phyloP scores from a whole-genome alignment of 1,284 basidiomycete species.

The Marasmius oreades region DNA sequence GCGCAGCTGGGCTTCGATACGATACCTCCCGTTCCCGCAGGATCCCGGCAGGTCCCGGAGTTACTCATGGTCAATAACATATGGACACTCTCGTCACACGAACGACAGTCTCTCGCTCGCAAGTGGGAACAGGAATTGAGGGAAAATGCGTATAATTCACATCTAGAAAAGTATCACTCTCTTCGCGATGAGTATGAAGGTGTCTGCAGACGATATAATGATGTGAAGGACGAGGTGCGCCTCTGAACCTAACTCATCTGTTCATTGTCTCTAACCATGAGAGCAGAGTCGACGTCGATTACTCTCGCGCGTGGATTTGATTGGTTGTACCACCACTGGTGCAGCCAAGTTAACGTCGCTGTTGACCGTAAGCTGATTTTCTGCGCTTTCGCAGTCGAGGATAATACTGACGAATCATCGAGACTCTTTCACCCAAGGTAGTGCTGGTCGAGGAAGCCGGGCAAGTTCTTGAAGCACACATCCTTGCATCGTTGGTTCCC shows the following conservation, averaged over 20 bases:
- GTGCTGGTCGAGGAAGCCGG: constrained; percentile 71
- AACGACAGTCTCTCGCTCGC: constrained; percentile 28
- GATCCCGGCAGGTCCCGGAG: constrained; percentile 16
- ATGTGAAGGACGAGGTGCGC: constrained; percentile 36
- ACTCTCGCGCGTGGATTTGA: constrained; percentile 50
- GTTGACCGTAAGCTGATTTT: constrained; percentile 40
- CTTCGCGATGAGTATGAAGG: constrained; percentile 26
- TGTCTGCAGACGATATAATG: constrained; percentile 25
- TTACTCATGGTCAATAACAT: constrained; percentile 25
- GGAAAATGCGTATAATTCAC: constrained; percentile 21
- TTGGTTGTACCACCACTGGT: constrained; percentile 74
- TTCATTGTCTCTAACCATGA: background rate
- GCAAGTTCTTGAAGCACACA: constrained; percentile 74
- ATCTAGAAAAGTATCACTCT: constrained; percentile 31
- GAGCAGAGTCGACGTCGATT: constrained; percentile 40
- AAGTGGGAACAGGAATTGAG: constrained; percentile 28
- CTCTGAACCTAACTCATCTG: background rate
- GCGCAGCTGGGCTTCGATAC: constrained; percentile 4
- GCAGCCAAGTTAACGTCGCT: constrained; percentile 61
- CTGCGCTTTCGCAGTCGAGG: background rate
- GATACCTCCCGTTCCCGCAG: background rate
- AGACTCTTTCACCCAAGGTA: constrained; percentile 53
- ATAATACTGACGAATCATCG: constrained; percentile 3
- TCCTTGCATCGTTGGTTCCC: constrained; percentile 57
- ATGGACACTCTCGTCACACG: constrained; percentile 33